phyloP scores from a whole-genome alignment of 2,329 filamentous ascomycete genomes.

The Coccinonectria pachysandricola region DNA sequence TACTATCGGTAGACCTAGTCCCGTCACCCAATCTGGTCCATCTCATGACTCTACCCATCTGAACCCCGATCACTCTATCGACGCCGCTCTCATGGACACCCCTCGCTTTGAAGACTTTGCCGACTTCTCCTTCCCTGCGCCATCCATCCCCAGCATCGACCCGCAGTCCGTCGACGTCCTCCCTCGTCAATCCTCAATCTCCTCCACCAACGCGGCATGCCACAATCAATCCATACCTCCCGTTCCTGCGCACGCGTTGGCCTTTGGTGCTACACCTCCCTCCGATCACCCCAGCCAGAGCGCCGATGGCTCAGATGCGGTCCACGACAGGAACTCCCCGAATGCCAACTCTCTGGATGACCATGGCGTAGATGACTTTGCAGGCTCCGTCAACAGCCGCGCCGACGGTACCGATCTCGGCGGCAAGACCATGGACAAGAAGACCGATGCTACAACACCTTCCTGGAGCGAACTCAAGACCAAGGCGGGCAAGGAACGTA shows the following conservation, averaged over 20 bases:
- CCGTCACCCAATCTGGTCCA: no score
- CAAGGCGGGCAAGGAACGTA: constrained; percentile 91
- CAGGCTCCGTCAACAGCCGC: constrained; percentile 34
- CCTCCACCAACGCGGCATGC: no score
- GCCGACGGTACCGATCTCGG: constrained; percentile 45
- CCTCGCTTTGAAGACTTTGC: constrained; percentile 43
- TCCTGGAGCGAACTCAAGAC: constrained; percentile 79
- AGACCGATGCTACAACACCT: constrained; percentile 46
- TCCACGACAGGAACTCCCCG: constrained; percentile 32
- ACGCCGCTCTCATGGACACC: constrained; percentile 30
- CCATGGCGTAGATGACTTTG: constrained; percentile 48
- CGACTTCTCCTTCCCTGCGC: constrained; percentile 37
- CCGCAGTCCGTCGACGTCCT: no score
- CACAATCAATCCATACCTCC: constrained; percentile 12
- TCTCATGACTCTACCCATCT: constrained; percentile 13
- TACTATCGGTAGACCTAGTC: no score
- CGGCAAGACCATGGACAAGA: constrained; percentile 45
- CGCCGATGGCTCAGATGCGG: constrained; percentile 34
- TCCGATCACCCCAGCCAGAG: constrained; percentile 17
- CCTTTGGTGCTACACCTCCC: constrained; percentile 13
- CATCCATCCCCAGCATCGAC: no score
- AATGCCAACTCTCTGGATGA: constrained; percentile 41
- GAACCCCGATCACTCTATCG: constrained; percentile 11
- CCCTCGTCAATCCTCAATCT: no score
- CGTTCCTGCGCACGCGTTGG: constrained; percentile 13